Conservation (phyloP, 1,284 basidiomycete genomes). For the Boletus chippewaensis region DNA sequence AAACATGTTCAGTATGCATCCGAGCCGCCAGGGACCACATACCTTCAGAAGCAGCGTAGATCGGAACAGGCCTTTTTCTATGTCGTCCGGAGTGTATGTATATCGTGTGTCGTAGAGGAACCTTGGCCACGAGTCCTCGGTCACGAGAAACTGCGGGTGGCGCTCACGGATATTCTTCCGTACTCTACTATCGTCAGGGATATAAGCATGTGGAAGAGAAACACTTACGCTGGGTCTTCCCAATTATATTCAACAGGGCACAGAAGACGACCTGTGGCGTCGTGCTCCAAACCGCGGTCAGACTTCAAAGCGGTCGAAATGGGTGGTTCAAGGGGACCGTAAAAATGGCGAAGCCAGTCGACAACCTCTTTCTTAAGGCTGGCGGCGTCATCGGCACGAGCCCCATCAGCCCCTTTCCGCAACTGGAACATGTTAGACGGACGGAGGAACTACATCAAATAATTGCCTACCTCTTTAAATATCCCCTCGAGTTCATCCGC, state of each 20-base stretch:
- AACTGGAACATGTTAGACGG: not conserved
- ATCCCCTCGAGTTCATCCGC: not conserved
- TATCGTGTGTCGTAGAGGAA: no score
- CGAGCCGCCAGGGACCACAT: no score
- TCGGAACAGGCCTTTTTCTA: no score
- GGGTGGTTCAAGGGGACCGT: not conserved
- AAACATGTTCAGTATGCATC: no score
- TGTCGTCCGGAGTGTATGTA: no score
- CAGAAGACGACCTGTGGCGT: not conserved
- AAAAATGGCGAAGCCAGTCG: not conserved
- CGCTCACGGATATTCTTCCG: no score
- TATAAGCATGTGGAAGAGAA: not conserved
- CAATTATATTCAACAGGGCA: conserved; percentile 1
- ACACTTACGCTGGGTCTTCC: not conserved
- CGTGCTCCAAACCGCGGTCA: not conserved
- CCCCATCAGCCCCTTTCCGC: not conserved
- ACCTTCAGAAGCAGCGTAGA: no score
- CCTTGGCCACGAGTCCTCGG: no score
- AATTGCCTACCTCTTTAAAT: not conserved
- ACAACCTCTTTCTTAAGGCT: not conserved
- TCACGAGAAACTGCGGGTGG: no score
- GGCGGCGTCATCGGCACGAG: not conserved
- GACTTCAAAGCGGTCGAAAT: not conserved
- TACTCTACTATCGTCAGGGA: not conserved
- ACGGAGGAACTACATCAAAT: not conserved